phyloP scores from a whole-genome alignment of 2,329 filamentous ascomycete genomes.

The Fusarium pseudonygamai region DNA sequence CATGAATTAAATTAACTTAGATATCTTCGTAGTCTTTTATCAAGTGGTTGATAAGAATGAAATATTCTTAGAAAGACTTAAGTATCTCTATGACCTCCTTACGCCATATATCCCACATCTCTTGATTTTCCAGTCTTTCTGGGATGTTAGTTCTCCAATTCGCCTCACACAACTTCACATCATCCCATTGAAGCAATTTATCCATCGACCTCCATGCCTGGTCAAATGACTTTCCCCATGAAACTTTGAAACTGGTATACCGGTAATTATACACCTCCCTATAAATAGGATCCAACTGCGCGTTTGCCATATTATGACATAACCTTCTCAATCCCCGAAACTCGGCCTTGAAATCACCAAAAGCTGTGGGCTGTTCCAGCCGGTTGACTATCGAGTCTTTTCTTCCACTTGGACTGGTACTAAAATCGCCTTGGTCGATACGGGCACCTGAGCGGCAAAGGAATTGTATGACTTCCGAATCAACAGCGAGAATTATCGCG shows the following conservation, averaged over 20 bases:
- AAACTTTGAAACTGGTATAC: no score
- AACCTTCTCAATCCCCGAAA: not conserved
- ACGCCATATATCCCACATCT: not conserved
- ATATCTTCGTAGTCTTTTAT: no score
- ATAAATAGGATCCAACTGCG: not conserved
- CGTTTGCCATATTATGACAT: not conserved
- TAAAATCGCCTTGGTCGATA: not conserved
- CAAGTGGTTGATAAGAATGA: rapidly evolving
- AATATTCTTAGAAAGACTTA: not conserved
- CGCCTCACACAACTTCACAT: no score
- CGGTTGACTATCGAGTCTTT: not conserved
- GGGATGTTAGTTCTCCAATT: no score
- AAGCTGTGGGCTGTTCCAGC: not conserved
- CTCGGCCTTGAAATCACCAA: no score
- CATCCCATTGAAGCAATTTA: not conserved
- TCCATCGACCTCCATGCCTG: not conserved
- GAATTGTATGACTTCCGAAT: not conserved
- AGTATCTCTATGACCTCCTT: not conserved
- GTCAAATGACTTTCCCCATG: no score
- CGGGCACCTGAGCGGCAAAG: not conserved
- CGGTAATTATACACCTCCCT: no score
- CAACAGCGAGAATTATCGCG: not conserved
- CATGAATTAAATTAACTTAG: no score
- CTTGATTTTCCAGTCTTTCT: not conserved
- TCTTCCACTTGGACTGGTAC: not conserved